phyloP scores from a whole-genome alignment of 2,329 filamentous ascomycete genomes.

The Botryotinia calthae region DNA sequence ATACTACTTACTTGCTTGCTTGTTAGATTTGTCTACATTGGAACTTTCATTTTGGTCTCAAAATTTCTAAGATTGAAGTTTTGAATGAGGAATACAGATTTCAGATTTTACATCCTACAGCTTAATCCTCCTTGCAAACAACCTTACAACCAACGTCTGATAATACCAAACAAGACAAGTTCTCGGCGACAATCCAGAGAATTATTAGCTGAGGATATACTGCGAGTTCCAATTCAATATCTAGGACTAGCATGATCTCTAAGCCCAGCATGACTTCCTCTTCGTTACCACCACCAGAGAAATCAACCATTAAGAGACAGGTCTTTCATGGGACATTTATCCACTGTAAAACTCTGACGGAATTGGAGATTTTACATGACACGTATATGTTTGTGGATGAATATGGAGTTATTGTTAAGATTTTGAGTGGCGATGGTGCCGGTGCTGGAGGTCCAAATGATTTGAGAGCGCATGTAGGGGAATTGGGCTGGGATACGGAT shows the following conservation, averaged over 20 bases:
- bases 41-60: neutral
- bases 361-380: constrained; percentile 49
- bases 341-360: constrained; percentile 49
- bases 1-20: neutral
- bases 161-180: neutral
- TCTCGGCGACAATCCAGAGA: neutral
- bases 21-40: neutral
- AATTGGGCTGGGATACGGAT: constrained; percentile 38
- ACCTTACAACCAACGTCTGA: neutral
- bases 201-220: neutral
- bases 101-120: neutral
- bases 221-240: neutral
- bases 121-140: neutral
- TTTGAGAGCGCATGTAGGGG: constrained; percentile 33
- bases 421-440: constrained; percentile 30
- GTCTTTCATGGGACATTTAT: constrained; percentile 63
- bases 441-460: constrained; percentile 38
- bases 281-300: neutral
- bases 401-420: constrained; percentile 47
- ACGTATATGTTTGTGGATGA: constrained; percentile 52
- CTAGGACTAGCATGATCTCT: neutral
- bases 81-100: neutral
- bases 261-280: neutral
- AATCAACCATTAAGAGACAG: neutral
- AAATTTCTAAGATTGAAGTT: neutral